phyloP scores from a whole-genome alignment of 805 yeast species.

The Komagataella populi region DNA sequence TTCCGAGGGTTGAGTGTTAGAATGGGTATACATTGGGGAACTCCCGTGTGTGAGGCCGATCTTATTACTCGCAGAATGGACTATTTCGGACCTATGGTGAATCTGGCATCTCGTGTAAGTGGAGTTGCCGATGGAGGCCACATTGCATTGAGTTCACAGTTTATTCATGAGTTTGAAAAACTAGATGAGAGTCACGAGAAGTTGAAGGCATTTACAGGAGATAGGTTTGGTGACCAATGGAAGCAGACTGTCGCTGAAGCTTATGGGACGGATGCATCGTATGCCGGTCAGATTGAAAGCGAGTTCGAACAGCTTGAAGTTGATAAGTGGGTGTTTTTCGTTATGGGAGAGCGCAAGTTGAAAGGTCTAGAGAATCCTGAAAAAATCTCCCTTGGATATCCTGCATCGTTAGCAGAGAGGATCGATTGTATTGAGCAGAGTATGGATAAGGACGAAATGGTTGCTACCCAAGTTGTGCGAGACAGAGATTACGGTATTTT shows the following conservation, averaged over 20 bases:
- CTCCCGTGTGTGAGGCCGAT: slow-evolving; percentile 92
- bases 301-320: slow-evolving; percentile 54
- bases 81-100: slow-evolving; percentile 97
- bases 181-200: slow-evolving; percentile 34
- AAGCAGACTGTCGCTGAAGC: slow-evolving; percentile 17
- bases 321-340: slow-evolving; percentile 54
- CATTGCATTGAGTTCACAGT: slow-evolving; percentile 75
- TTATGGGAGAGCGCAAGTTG: slow-evolving; percentile 75
- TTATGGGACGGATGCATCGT: slow-evolving; percentile 22
- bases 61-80: slow-evolving; percentile 96
- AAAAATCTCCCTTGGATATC: slow-evolving; percentile 65
- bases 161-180: slow-evolving; percentile 55
- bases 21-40: slow-evolving; percentile 98
- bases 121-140: slow-evolving; percentile 99
- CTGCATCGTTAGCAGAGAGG: slow-evolving; percentile 49
- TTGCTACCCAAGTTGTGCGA: not conserved
- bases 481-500: slow-evolving; percentile 7
- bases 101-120: slow-evolving; percentile 84
- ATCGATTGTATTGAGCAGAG: slow-evolving; percentile 29
- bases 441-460: slow-evolving; percentile 9
- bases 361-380: slow-evolving; percentile 95
- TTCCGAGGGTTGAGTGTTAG: slow-evolving; percentile 89
- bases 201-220: slow-evolving; percentile 18
- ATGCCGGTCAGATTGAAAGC: slow-evolving; percentile 45
- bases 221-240: slow-evolving; percentile 12